Conservation (phyloP, 2,329 filamentous ascomycete genomes). For the Knoxdaviesia capensis region DNA sequence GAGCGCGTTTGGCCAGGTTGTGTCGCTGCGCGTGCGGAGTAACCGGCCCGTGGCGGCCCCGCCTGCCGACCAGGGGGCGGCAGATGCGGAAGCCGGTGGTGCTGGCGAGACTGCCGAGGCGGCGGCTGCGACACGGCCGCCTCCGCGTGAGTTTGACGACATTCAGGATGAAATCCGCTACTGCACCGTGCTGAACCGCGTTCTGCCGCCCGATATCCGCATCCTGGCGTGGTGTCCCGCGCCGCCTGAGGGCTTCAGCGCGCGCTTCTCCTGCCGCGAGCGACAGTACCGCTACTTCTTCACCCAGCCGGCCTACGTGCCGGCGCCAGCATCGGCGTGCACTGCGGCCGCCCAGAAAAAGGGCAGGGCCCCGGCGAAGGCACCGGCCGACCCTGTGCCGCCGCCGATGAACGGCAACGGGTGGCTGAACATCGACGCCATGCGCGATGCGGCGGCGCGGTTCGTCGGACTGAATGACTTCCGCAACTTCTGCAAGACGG, state of each 20-base stretch:
- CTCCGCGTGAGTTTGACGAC: conserved; percentile 33
- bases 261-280: conserved; percentile 81
- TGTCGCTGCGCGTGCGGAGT: conserved; percentile 67
- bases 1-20: conserved; percentile 90
- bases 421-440: conserved; percentile 72
- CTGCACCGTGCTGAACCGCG: conserved; percentile 61
- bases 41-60: conserved; percentile 34
- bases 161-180: conserved; percentile 71
- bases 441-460: conserved; percentile 61
- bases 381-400: neutral
- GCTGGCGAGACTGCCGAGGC: conserved; percentile 1
- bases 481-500: conserved; percentile 90
- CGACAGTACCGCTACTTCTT: conserved; percentile 94
- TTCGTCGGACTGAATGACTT: conserved; percentile 84
- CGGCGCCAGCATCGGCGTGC: conserved; percentile 19
- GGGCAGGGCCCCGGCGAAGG: neutral
- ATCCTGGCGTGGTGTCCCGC: conserved; percentile 83
- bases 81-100: conserved; percentile 3
- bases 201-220: conserved; percentile 77
- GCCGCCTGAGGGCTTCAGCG: conserved; percentile 63
- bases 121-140: conserved; percentile 8
- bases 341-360: conserved; percentile 23
- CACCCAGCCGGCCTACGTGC: conserved; percentile 74
- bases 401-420: conserved; percentile 21
- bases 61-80: conserved; percentile 12